phyloP scores from a whole-genome alignment of 2,329 filamentous ascomycete genomes.

The Paecilomyces formosus region DNA sequence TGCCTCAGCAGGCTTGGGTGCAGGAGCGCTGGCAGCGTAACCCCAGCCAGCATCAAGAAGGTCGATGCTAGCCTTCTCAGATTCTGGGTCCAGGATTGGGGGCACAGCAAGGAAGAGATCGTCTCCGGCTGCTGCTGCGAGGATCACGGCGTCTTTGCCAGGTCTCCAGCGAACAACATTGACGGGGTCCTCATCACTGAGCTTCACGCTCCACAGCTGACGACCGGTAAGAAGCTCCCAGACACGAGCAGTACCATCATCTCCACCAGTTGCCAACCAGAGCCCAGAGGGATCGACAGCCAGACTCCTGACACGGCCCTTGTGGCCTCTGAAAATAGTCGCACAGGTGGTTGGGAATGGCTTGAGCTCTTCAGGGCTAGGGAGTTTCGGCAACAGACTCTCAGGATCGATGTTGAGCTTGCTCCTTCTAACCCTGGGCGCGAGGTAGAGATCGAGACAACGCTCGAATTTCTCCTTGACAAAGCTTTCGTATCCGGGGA shows the following conservation, averaged over 20 bases:
- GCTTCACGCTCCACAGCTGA: slow-evolving; percentile 75
- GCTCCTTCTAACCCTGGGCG: slow-evolving; percentile 84
- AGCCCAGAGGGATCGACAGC: slow-evolving; percentile 77
- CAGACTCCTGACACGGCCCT: slow-evolving; percentile 77
- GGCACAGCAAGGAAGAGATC: slow-evolving; percentile 80
- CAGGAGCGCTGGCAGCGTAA: slow-evolving; percentile 60
- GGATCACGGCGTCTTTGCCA: slow-evolving; percentile 67
- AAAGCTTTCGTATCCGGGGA: slow-evolving; percentile 82
- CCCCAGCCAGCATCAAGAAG: slow-evolving; percentile 86
- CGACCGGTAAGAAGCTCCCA: slow-evolving; percentile 84
- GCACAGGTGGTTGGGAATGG: slow-evolving; percentile 90
- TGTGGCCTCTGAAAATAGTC: slow-evolving; percentile 79
- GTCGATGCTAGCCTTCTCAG: slow-evolving; percentile 67
- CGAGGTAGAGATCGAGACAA: slow-evolving; percentile 90
- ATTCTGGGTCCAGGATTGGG: slow-evolving; percentile 60
- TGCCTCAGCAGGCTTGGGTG: slow-evolving; percentile 41
- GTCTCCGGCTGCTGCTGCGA: slow-evolving; percentile 79
- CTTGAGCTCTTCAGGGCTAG: slow-evolving; percentile 84
- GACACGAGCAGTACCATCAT: slow-evolving; percentile 85
- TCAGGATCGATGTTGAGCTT: slow-evolving; percentile 94
- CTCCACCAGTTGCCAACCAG: slow-evolving; percentile 85
- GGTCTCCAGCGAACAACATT: slow-evolving; percentile 88
- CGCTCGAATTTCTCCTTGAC: slow-evolving; percentile 96
- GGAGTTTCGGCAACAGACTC: slow-evolving; percentile 85
- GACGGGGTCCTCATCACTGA: slow-evolving; percentile 71